These are phyloP conservation scores for Clarireedia hainanense DNA, from an alignment of 2,329 filamentous ascomycete species.

Conservation along the genomic window DNA sequence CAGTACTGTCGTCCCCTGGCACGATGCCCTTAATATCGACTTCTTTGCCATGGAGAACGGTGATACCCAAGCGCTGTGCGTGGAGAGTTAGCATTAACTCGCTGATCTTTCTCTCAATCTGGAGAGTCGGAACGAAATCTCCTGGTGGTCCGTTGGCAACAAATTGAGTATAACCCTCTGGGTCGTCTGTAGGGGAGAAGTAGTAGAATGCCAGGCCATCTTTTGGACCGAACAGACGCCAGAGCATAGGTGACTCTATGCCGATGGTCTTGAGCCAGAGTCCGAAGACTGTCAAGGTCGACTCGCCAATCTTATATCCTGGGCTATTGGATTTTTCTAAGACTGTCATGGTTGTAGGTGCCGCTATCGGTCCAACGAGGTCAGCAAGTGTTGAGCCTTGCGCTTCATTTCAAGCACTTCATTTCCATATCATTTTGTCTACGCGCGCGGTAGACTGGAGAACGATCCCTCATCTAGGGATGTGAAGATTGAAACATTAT, in stretches of 20 bases:
- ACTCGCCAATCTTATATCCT: constrained; percentile 25
- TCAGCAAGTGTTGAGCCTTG: background rate
- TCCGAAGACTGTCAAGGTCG: constrained; percentile 20
- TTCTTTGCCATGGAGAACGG: constrained; percentile 21
- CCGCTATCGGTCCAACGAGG: background rate
- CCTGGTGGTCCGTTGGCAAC: constrained; percentile 17
- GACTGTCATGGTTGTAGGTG: constrained; percentile 10
- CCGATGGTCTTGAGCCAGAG: constrained; percentile 18
- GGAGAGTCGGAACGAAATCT: constrained; percentile 15
- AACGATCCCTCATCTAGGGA: background rate
- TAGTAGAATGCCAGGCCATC: constrained; percentile 25
- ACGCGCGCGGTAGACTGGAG: too few species aligned
- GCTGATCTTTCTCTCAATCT: constrained; percentile 25
- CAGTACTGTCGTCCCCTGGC: background rate
- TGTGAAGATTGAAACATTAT: background rate
- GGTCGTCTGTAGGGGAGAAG: constrained; percentile 13
- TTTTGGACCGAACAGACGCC: constrained; percentile 23
- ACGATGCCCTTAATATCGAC: constrained; percentile 2
- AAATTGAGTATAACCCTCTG: constrained; percentile 14
- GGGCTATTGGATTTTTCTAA: constrained; percentile 19
- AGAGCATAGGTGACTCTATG: constrained; percentile 13
- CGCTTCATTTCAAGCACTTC: too few species aligned
- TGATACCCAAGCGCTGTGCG: constrained; percentile 23
- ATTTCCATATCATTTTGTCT: too few species aligned
- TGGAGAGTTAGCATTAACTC: constrained; percentile 24